Evolutionary conservation across 371 early-diverging fungal genomes (phyloP).

Genomic region (Mycotypha africana): DNA sequence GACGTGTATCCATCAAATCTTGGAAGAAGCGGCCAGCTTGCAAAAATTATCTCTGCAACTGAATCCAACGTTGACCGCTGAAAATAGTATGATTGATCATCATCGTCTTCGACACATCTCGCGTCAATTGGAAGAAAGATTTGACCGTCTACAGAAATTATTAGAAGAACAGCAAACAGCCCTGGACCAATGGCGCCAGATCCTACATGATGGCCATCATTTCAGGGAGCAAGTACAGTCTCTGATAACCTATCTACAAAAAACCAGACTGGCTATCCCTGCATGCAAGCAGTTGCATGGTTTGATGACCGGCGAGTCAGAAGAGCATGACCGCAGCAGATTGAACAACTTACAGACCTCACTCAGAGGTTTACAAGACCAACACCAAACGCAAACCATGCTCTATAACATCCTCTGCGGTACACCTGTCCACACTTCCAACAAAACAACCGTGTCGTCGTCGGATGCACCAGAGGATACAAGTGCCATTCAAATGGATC

Average conservation of each 20-base stretch:
- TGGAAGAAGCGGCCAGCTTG: constrained; percentile 23
- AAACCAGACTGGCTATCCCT: constrained; percentile 30
- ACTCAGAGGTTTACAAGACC: too few species aligned
- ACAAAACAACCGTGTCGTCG: too few species aligned
- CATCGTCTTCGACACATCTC: constrained; percentile 19
- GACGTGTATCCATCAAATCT: constrained; percentile 20
- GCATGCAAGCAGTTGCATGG: constrained; percentile 37
- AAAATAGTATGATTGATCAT: constrained; percentile 12
- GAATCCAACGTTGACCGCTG: too few species aligned
- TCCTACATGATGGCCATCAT: constrained; percentile 33
- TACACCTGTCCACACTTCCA: too few species aligned
- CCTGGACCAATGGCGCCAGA: constrained; percentile 20
- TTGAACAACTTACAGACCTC: constrained; percentile 18
- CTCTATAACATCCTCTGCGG: too few species aligned
- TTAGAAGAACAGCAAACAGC: constrained; percentile 23
- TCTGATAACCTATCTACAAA: constrained; percentile 17
- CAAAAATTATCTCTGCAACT: too few species aligned
- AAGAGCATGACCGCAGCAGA: constrained; percentile 32
- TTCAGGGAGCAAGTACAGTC: constrained; percentile 23
- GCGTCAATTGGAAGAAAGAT: constrained; percentile 20
- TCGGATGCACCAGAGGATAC: too few species aligned
- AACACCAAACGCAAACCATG: too few species aligned
- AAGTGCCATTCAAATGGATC: too few species aligned
- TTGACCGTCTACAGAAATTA: constrained; percentile 26
- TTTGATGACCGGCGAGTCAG: constrained; percentile 41